Evolutionary conservation across 768 basidiomycete species (phyloP), one percentile per base, ranked within the genome.

Genomic region (Naematelia encephala): DNA sequence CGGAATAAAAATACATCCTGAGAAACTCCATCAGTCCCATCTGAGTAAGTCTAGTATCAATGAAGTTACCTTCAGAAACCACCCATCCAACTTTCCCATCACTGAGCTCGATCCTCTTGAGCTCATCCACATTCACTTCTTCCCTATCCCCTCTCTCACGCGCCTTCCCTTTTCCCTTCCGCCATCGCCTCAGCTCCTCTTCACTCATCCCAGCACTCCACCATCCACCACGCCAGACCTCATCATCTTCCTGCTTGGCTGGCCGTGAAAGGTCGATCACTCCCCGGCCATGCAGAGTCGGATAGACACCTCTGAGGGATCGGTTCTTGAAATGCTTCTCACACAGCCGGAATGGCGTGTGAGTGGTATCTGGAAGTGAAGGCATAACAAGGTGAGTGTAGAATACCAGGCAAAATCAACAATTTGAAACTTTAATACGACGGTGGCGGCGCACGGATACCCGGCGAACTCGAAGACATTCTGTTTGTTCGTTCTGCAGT

Each of bases 1-100:
- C 11, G 94, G 92, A 4, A 99, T 77, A 21, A 96, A 75, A 19
- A 97, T 87, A 25, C 97, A 84, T 19, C 93, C 93, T 93, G 71
- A 4, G 5, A n/a, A 8, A 39, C 34, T 16, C 8, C 34, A 16
- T 39, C 34, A 39, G 34, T 39, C n/a, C n/a, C n/a, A n/a, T n/a
- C n/a, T n/a, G n/a, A n/a, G n/a, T n/a, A n/a, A n/a, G n/a, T n/a
- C n/a, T n/a, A n/a, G n/a, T n/a, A n/a, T n/a, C n/a, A n/a, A 13
- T 12, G 10, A 13, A 62, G 68, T 25, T 49, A 76, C 74, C 72
- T 16, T 67, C 64, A 4, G 61, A 62, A 3, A 76, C 64, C 3
- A 74, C 48, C 50, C 58, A 74, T 25, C 57, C 70, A 19, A 19
- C 29, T 29, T 54, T 54, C 21, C 72, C 72, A 45, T 58, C 63